phyloP scores from a whole-genome alignment of 257 asterid species.

The Solanum rostratum region DNA sequence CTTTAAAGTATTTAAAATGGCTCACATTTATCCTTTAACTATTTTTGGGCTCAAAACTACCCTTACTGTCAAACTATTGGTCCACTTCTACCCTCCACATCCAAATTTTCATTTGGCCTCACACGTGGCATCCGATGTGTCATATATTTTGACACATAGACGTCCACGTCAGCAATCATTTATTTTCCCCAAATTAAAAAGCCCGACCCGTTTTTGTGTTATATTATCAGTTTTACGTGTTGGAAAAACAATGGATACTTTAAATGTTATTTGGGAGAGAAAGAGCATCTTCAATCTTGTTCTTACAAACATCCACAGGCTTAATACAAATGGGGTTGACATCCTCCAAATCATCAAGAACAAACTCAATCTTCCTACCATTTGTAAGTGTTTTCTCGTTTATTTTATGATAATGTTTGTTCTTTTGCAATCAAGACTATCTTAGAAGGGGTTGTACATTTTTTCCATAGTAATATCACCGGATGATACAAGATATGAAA shows the following conservation, averaged over 20 bases:
- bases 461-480: constrained; percentile 36
- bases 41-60: too few species aligned
- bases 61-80: too few species aligned
- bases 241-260: constrained; percentile 31
- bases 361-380: constrained; percentile 17
- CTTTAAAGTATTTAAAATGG: too few species aligned
- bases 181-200: too few species aligned
- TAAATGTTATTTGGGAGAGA: constrained; percentile 27
- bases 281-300: constrained; percentile 29
- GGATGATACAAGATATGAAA: constrained; percentile 18
- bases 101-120: too few species aligned
- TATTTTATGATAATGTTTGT: not conserved
- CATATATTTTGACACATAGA: too few species aligned
- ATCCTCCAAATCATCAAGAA: constrained; percentile 21
- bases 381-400: constrained; percentile 27
- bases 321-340: constrained; percentile 16
- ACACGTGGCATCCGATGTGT: too few species aligned
- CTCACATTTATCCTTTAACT: too few species aligned
- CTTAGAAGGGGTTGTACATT: not conserved
- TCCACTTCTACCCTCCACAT: too few species aligned
- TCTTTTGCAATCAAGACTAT: not conserved
- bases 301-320: constrained; percentile 42
- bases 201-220: not conserved
- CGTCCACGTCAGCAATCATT: too few species aligned
- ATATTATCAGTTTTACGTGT: constrained; percentile 37